Evolutionary conservation across 2,329 filamentous ascomycete genomes (phyloP), one percentile per base, ranked within the genome.

Genomic region (Claviceps pazoutovae): DNA sequence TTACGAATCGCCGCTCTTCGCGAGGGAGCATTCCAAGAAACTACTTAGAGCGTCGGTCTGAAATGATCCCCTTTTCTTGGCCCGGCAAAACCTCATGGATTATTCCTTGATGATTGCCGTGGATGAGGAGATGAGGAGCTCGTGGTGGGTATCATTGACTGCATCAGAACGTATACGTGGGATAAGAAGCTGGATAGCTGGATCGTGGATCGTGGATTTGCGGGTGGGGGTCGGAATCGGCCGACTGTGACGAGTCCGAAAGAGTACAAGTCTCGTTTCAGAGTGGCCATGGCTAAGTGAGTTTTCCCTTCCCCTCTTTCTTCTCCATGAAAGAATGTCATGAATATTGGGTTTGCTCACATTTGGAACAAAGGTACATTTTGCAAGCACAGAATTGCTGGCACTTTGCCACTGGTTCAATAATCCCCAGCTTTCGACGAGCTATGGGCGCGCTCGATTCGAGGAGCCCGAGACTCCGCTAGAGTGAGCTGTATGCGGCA

Each of bases 111-210:
- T 98, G 93, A 90, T 96, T 51, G 94, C 91, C 0, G 94, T 98
- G 45, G 91, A 98, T 61, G 93, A 96, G 65, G 76, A 77, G 39
- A 80, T n/a, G 82, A 91, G 61, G 91, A 98, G 68, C 79, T 98
- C 14, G 88, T 97, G 14, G 90, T 98, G 2, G 93, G 93, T 4
- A 97, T 98, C 61, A 97, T 98, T 57, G 91, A 98, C 66, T 97
- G 93, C 66, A 97, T 98, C 58, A 82, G 93, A 51, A 98, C 93
- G 0, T 98, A 97, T 65, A 98, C 93, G 0, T 98, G 93, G 89
- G 93, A 98, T 72, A 98, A 98, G 75, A 96, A 96, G 65, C 79
- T 98, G n/a, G 93, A 98, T 71, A 93, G 85, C 51, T 98, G 93
- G 93, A 96, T 98, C 76, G 98, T 98, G 68, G 90, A 97, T 63